Evolutionary conservation across 2,329 filamentous ascomycete genomes (phyloP).

Genomic region (Herpotrichia juniperi): DNA sequence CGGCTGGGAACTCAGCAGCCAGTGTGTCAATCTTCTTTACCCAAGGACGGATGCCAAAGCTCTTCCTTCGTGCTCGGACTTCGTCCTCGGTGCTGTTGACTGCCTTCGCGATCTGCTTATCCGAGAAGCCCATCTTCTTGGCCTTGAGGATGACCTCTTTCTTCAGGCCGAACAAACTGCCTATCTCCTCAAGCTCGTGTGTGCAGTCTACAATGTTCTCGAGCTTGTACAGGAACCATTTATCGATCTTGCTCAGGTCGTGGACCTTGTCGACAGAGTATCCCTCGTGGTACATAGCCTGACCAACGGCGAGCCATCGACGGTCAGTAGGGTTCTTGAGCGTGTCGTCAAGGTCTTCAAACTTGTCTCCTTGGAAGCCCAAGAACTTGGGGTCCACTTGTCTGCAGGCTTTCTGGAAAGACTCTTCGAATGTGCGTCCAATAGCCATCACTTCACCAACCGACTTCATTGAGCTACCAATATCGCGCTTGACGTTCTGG

Average conservation of each 20-base stretch:
- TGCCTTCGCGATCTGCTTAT: slow-evolving; percentile 88
- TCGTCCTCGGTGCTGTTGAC: slow-evolving; percentile 88
- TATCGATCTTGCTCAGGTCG: slow-evolving; percentile 97
- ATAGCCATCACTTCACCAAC: slow-evolving; percentile 99
- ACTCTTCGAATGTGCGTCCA: slow-evolving; percentile 97
- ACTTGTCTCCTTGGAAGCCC: slow-evolving; percentile 94
- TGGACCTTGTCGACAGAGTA: slow-evolving; percentile 93
- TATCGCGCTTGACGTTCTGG: slow-evolving; percentile 97
- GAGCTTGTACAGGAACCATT: slow-evolving; percentile 99
- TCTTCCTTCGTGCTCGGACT: slow-evolving; percentile 82
- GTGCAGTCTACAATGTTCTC: slow-evolving; percentile 95
- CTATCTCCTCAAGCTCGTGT: slow-evolving; percentile 81
- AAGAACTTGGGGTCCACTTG: slow-evolving; percentile 92
- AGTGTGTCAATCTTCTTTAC: slow-evolving; percentile 99
- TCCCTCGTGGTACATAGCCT: slow-evolving; percentile 96
- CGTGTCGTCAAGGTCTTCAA: slow-evolving; percentile 88
- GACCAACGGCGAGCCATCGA: slow-evolving; percentile 94
- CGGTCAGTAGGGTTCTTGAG: slow-evolving; percentile 93
- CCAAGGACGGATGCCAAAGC: slow-evolving; percentile 90
- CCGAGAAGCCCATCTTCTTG: slow-evolving; percentile 98
- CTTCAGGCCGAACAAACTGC: slow-evolving; percentile 82
- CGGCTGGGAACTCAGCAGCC: slow-evolving; percentile 92
- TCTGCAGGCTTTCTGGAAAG: slow-evolving; percentile 97
- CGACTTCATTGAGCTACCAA: slow-evolving; percentile 98
- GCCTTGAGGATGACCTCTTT: slow-evolving; percentile 87